Evolutionary conservation across 345 rosid genomes (phyloP), one percentile per base, ranked within the genome.

Genomic region (Linum lewisii): DNA sequence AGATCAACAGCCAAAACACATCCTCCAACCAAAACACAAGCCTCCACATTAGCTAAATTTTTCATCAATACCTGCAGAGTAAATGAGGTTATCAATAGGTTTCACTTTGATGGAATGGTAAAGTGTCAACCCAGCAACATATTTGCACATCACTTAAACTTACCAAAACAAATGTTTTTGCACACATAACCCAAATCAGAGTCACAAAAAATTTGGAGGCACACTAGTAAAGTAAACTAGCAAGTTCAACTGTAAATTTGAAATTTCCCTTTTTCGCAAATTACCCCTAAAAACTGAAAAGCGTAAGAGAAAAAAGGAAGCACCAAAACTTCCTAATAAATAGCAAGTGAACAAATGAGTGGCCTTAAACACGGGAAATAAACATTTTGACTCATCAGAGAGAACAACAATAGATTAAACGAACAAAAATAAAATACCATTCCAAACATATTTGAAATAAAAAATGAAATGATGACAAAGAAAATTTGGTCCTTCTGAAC

Each of bases 11-110:
- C 90, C 75, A 93, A 83, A 5, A 93, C 97, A 62, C 92, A 89
- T 23, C 99, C 99, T 62, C 99, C 99, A 76, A 93, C 99, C 83
- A 82, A 70, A 69, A 93, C 97, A 65, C 97, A 89, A 63, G 86
- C 87, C 74, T 85, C 97, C 53, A 90, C 95, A 64, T 93, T 93
- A 67, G 87, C 73, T 73, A 93, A 79, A 65, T 82, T 82, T 80
- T 90, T 90, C 84, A 90, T 91, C 60, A 93, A 75, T 68, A 84
- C 99, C 99, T 93, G 82, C 75, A 82, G 3, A 9, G 19, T 16
- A 18, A 59, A 23, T 26, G n/a, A 1, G 21, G 25, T 54, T 5
- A 24, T 20, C 21, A 52, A 52, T 51, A 51, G 22, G 54, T 18
- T 51, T 7, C 14, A n/a, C n/a, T n/a, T n/a, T n/a, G n/a, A 1